These are phyloP conservation scores for Leishmania guyanensis DNA, from an alignment of 208 protist species.

Conservation along the genomic window DNA sequence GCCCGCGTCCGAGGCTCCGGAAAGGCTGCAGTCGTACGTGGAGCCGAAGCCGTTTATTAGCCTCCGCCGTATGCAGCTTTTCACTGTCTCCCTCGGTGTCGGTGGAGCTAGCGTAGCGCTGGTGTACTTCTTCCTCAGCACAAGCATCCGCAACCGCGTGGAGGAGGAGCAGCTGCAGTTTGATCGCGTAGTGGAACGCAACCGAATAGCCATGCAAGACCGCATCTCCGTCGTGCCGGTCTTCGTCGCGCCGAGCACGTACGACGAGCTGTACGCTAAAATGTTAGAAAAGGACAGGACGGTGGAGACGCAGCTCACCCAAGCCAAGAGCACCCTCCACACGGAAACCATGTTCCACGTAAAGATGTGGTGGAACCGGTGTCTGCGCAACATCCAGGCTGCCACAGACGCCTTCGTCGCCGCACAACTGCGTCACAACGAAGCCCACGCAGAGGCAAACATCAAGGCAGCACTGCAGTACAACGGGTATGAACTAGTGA, in stretches of 20 bases:
- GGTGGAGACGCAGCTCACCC: constrained; percentile 43
- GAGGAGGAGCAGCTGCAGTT: constrained; percentile 64
- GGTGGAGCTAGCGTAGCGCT: constrained; percentile 53
- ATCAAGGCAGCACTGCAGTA: constrained; percentile 57
- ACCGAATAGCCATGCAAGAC: constrained; percentile 49
- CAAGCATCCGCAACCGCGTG: constrained; percentile 53
- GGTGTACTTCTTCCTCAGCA: constrained; percentile 82
- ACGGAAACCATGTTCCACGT: constrained; percentile 72
- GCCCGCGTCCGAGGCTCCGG: constrained; percentile 62
- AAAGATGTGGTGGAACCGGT: constrained; percentile 88
- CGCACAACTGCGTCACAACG: constrained; percentile 40
- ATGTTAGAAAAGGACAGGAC: constrained; percentile 64
- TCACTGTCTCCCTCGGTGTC: constrained; percentile 67
- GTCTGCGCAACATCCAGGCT: constrained; percentile 69
- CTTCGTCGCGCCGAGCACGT: constrained; percentile 77
- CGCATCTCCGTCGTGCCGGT: constrained; percentile 46
- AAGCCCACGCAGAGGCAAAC: constrained; percentile 41
- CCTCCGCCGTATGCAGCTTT: constrained; percentile 59
- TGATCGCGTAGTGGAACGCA: constrained; percentile 50
- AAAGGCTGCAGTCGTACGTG: constrained; percentile 74
- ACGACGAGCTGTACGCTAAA: constrained; percentile 70
- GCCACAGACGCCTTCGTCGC: constrained; percentile 42
- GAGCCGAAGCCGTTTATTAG: constrained; percentile 86
- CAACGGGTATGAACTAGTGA: constrained; percentile 63
- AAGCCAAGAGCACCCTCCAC: constrained; percentile 69